Base-by-base conservation (phyloP, 768 basidiomycete species). In the Russula sp. region DNA sequence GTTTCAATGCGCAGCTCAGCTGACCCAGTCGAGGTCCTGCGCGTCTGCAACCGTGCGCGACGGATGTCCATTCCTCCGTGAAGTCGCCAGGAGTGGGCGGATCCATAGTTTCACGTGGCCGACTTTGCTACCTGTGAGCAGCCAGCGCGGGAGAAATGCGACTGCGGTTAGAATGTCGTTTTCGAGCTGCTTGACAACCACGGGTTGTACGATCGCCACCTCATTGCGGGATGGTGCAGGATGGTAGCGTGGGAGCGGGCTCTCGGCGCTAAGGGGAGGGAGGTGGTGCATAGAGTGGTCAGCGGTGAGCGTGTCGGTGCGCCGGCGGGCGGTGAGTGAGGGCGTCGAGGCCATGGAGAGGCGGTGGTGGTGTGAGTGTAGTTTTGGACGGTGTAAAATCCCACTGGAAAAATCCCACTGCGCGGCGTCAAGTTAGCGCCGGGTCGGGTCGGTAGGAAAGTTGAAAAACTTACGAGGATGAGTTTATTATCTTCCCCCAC, bases 401-500 rank as follows among this genome's bases (percentile, higher is more conserved):
- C 93, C 91, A 66, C 89, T 90, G 4, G 89, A 94, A 71, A 96
- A 97, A 73, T 95, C 94, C 94, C 94, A 98, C 91, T 94, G 67
- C 5, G 45, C 35, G 40, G n/a, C 8, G 40, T 35, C 52, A 52
- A 13, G 61, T 44, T 22, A 47, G 50, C 31, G 51, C 20, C 40
- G 5, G 66, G 6, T 62, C 18, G 60, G 27, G 16, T 27, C 27
- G 27, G 27, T 22, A 3, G 16, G 45, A 22, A 22, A 18, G 7
- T n/a, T 27, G 37, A 42, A 31, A 55, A 20, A 73, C 84, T 58
- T 71, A 94, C 94, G 67, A 98, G 71, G 49, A 97, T 89, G 5
- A 99, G 71, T 72, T 95, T 95, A 72, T 95, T 97, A 70, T 99
- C 97, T 73, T 98, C 96, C 18, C 94, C 97, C 3, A 98, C 93